Evolutionary conservation across 2,329 filamentous ascomycete species (phyloP).

Genomic region (Phoma sp.): DNA sequence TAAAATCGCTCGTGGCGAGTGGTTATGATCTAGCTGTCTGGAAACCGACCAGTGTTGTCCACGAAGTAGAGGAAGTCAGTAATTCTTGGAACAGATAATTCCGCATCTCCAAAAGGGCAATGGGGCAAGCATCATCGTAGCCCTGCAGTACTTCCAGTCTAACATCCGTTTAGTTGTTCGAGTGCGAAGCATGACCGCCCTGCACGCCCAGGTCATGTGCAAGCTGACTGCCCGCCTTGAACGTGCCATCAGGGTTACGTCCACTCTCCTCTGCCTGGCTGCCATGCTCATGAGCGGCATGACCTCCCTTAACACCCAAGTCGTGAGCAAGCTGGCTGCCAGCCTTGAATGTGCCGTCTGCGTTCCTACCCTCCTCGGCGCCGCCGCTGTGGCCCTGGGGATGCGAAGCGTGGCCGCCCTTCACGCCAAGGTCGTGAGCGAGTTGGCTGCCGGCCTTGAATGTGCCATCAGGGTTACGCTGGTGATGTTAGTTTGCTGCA

Average conservation of each 20-base stretch:
- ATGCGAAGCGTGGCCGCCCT: constrained; percentile 39
- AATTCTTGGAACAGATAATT: too few species aligned
- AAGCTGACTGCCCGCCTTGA: constrained; percentile 43
- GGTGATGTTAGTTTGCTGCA: background rate
- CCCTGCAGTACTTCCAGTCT: too few species aligned
- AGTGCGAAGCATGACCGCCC: constrained; percentile 34
- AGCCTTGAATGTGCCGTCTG: constrained; percentile 48
- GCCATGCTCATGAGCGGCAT: constrained; percentile 27
- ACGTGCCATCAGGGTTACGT: constrained; percentile 52
- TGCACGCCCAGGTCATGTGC: constrained; percentile 44
- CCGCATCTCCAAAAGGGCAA: too few species aligned
- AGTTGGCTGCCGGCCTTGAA: constrained; percentile 45
- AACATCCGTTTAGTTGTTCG: too few species aligned
- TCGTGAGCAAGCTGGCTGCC: constrained; percentile 46
- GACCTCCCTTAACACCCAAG: constrained; percentile 42
- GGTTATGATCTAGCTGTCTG: too few species aligned
- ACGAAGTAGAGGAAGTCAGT: too few species aligned
- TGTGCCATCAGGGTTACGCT: constrained; percentile 38
- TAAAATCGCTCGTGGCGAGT: too few species aligned
- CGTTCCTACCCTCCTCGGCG: constrained; percentile 40
- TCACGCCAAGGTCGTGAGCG: constrained; percentile 44
- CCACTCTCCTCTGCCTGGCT: background rate
- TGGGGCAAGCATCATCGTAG: too few species aligned
- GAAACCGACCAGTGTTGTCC: too few species aligned
- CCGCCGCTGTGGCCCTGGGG: too few species aligned